A percentile compares a stretch with the other conserved stretches of the same genome.
Conservation (phyloP, 176 grass and related monocot genomes). For the Avena atlantica region DNA sequence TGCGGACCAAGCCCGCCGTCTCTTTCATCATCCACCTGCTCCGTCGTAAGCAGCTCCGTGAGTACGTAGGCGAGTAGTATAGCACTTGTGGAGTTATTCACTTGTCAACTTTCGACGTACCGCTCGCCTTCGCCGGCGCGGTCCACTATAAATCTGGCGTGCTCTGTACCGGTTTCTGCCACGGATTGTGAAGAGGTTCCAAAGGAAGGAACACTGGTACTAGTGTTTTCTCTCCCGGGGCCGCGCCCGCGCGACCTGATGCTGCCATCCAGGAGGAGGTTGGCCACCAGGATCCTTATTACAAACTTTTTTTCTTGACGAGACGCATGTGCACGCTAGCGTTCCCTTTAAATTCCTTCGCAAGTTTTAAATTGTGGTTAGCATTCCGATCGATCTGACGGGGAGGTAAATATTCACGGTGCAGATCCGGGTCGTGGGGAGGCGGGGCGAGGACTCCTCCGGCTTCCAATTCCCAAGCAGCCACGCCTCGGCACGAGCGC, state of each 20-base stretch:
- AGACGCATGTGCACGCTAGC: too few species aligned
- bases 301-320: neutral
- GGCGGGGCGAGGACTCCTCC: neutral
- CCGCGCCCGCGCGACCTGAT: neutral
- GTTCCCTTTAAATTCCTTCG: too few species aligned
- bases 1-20: constrained; percentile 14
- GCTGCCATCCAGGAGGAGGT: constrained; percentile 52
- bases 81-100: neutral
- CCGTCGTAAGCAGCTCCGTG: neutral
- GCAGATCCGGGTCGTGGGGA: constrained; percentile 55
- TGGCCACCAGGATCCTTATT: neutral
- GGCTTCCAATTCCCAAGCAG: neutral
- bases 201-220: neutral
- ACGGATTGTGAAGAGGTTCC: neutral
- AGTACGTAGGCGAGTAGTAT: too few species aligned
- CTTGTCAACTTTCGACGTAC: neutral
- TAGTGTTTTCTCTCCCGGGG: neutral
- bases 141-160: constrained; percentile 33
- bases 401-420: neutral
- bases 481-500: constrained; percentile 43
- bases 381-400: constrained; percentile 26
- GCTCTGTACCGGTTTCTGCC: neutral
- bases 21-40: constrained; percentile 46
- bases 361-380: neutral
- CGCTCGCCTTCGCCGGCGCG: neutral